Evolutionary conservation across 441 rosid species (phyloP), one percentile per base, ranked within the genome.

Genomic region (Daphne laureola): DNA sequence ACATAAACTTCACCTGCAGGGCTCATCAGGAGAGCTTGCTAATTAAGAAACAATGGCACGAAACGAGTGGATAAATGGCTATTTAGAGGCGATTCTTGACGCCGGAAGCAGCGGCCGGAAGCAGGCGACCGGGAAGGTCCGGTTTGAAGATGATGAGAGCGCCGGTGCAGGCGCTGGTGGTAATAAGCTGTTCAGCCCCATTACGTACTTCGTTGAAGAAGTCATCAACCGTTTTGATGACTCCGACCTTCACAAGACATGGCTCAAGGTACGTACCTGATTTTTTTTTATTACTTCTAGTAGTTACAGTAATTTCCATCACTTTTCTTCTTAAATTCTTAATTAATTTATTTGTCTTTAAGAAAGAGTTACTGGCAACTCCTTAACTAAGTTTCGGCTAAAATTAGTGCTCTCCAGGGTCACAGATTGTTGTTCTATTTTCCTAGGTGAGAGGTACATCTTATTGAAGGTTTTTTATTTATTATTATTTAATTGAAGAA

Each of bases 21-120:
- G n/a, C n/a, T n/a, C n/a, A n/a, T n/a, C n/a, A n/a, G n/a, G n/a
- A n/a, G n/a, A n/a, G n/a, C 4, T 43, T 15, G n/a, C 15, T 31
- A 11, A 15, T 14, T 17, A n/a, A 2, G 40, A 6, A 7, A 8
- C 72, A 67, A 83, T 84, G 89, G 96, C 97, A 11, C 68, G 90
- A 68, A 90, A 90, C 64, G 96, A 90, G 48, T 87, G 97, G 97
- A 85, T 90, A 62, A 84, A 90, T 55, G 84, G 97, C 43, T 90
- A 90, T 66, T 75, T 87, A 62, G 96, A 90, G 71, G 97, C 97
- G 8, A 90, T 90, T 26, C 75, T 90, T 47, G 97, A 87, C 51
- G 96, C 65, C 53, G 98, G 96, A 61, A 77, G 74, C 31, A 76
- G 65, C 58, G 75, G 79, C 57, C 73, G 56, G 63, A 78, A 78